Evolutionary conservation across 192 early-diverging fungal species (phyloP).

Genomic region (Oehlia diaphana): DNA sequence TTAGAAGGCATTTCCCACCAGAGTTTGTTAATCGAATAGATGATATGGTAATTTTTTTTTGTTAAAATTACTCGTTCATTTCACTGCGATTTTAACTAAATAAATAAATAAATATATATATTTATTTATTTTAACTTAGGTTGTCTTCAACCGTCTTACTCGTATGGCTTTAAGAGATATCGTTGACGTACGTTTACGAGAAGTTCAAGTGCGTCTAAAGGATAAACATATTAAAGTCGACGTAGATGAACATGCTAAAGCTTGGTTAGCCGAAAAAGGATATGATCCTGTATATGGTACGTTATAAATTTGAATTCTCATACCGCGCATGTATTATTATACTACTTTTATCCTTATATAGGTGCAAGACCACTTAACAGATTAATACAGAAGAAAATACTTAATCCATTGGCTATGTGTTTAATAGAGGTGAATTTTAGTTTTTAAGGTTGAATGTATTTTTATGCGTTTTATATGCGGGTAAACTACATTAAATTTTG

Average conservation of each 20-base stretch:
- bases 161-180: slow-evolving; percentile 68
- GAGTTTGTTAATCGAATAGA: slow-evolving; percentile 83
- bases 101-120: neutral
- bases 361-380: slow-evolving; percentile 89
- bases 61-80: no score
- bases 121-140: slow-evolving; percentile 18
- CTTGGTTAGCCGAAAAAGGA: slow-evolving; percentile 73
- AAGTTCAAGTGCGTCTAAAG: slow-evolving; percentile 68
- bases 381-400: slow-evolving; percentile 73
- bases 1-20: slow-evolving; percentile 74
- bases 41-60: slow-evolving; percentile 55
- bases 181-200: slow-evolving; percentile 73
- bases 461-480: neutral
- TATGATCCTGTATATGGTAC: slow-evolving; percentile 90
- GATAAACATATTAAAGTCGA: slow-evolving; percentile 73
- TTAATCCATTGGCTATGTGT: slow-evolving; percentile 44
- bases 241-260: slow-evolving; percentile 70
- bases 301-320: slow-evolving; percentile 51
- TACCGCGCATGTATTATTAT: neutral
- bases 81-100: neutral
- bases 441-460: neutral
- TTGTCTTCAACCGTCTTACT: slow-evolving; percentile 73
- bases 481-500: neutral
- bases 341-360: neutral
- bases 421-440: slow-evolving; percentile 8